These are phyloP conservation scores for Starmerella stigmatis DNA, from an alignment of 805 yeast genomes.

Conservation along the genomic window DNA sequence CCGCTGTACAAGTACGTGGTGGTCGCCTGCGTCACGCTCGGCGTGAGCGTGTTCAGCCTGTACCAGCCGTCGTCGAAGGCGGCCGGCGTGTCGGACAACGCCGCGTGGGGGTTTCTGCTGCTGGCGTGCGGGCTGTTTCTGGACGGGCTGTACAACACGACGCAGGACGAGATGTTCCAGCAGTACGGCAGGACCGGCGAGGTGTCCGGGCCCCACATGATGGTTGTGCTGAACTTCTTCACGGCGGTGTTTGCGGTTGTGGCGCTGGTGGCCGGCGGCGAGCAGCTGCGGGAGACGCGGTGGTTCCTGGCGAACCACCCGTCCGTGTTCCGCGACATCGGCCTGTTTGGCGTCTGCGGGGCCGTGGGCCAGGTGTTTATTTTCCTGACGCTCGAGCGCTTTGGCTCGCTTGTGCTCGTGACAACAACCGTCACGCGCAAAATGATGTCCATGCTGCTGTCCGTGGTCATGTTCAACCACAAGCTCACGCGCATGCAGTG, in stretches of 20 bases:
- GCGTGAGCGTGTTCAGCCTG: constrained; percentile 70
- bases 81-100: constrained; percentile 28
- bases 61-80: constrained; percentile 28
- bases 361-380: constrained; percentile 92
- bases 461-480: constrained; percentile 85
- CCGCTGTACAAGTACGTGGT: constrained; percentile 69
- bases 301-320: constrained; percentile 45
- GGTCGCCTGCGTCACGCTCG: constrained; percentile 66
- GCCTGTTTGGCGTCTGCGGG: constrained; percentile 65
- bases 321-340: constrained; percentile 46
- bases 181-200: constrained; percentile 27
- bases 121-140: constrained; percentile 55
- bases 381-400: constrained; percentile 68
- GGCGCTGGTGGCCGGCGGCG: constrained; percentile 35
- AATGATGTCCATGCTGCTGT: constrained; percentile 86
- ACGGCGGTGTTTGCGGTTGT: constrained; percentile 35
- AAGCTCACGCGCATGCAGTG: constrained; percentile 53
- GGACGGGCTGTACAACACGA: constrained; percentile 87
- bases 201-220: constrained; percentile 77
- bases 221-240: constrained; percentile 55
- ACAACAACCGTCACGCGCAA: constrained; percentile 94
- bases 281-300: constrained; percentile 42
- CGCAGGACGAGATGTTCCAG: constrained; percentile 77
- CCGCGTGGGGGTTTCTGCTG: constrained; percentile 48
- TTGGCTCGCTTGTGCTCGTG: constrained; percentile 74